Base-by-base conservation (phyloP, 225 moss, liverwort and hornwort species). In the Anthoceros angustus region DNA sequence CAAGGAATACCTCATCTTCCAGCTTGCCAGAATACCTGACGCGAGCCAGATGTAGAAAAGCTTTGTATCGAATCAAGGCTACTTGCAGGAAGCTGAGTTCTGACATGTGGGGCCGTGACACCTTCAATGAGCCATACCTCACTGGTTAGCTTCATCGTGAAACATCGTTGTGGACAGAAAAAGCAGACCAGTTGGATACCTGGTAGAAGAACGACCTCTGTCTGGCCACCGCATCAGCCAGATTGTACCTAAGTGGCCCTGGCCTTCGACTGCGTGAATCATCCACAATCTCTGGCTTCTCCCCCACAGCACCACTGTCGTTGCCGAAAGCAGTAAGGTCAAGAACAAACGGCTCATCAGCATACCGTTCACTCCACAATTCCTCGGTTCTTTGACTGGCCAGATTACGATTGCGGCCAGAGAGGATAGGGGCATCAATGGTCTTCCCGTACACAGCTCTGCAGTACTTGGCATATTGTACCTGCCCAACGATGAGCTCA, bases 181-280 rank as follows among this genome's bases (percentile, higher is more conserved):
- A 18, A 48, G 46, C 46, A 55, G 55, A 7, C 5, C n/a, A 18
- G 8, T 15, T 0, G 0, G 14, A 1, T 66, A 87, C 94, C 80
- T 95, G 90, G 62, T 86, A 85, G 69, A 88, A 90, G 79, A 95
- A 95, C 39, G 94, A 86, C 73, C 90, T 88, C 74, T 95, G 90
- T 39, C 90, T 80, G 39, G 76, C 74, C 55, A 95, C 78, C 50
- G 83, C 75, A 0, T 70, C 73, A 65, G 85, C 82, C 25, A 90
- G 73, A 39, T 82, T 76, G 9, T 76, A 73, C 60, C 81, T 70
- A 20, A 39, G 82, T 83, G 64, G 46, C 43, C 3, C 61, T 72
- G 3, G 63, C 73, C 14, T 64, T 65, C 50, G 86, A 81, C 42
- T 87, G 72, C 62, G 68, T 70, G 0, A 78, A 23, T 48, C 46